Base-by-base conservation (phyloP, 306 rosid species). In the Quercus glauca region DNA sequence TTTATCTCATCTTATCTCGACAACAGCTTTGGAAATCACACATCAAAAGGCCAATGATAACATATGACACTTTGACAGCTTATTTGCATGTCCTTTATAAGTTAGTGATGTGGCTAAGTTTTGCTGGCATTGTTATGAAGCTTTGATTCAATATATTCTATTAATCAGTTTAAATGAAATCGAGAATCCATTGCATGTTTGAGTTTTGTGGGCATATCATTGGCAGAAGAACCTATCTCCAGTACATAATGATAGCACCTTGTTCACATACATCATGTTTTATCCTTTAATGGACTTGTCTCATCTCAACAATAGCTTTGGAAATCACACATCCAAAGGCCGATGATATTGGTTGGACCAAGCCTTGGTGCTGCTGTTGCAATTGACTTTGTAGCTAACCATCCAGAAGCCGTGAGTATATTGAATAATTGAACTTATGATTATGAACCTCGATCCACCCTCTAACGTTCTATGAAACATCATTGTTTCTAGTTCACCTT, bases 291-390 rank as follows among this genome's bases (percentile, higher is more conserved):
- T 76, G 29, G 71, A 25, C 67, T 67, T 70, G n/a, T 88, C 57
- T 80, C 37, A 3, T 87, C 31, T 73, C 43, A 67, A 21, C 25
- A 31, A 80, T 92, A 95, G 98, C 89, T 95, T 85, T 95, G 98
- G 99, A 89, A 88, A 68, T 87, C 91, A 67, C 81, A 89, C 86
- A 90, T 95, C 49, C 84, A 83, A 81, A 95, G 79, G 80, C 97
- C 97, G 49, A 92, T 95, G 94, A 83, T 92, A 81, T 75, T 95
- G 81, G 92, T 95, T 75, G 97, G 99, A 87, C 97, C 97, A 75
- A 92, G 97, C 92, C 97, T 95, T 58, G 99, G 97, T 64, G 94
- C 99, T 84, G 97, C 99, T 57, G 91, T 95, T 72, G 99, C 99
- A 74, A 90, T 95, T 72, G 99, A 95, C 85, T 92, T 95, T 83